Base-by-base conservation (phyloP, 2,329 filamentous ascomycete species). In the Akanthomyces uredinophilus region DNA sequence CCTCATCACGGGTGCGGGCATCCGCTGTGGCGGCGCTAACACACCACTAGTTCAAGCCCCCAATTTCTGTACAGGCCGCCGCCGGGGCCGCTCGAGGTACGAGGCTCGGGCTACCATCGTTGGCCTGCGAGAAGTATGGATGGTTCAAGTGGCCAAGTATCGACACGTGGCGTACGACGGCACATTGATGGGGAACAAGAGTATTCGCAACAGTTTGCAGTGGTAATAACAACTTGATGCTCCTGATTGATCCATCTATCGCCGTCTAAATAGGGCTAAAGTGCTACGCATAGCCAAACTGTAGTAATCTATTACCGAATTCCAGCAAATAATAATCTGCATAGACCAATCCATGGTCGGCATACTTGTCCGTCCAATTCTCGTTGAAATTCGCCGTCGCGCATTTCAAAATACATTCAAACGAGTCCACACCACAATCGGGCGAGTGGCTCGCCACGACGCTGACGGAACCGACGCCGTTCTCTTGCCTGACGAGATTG, bases 301-400 rank as follows among this genome's bases (percentile, higher is more conserved):
- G 66, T 46, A 82, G 61, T n/a, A 82, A 65, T 52, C 76, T 74
- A 57, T 82, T 82, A 3, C 78, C 78, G 69, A 78, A 79, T 62
- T 79, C 77, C 5, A 81, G 64, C 51, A 81, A 66, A 64, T 76
- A 81, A 63, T 81, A 82, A 65, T 81, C 78, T 3, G 77, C 79
- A 67, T 81, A 82, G 1, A 81, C 79, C 8, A 82, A 65, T 0
- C 78, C 78, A 64, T 76, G 74, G 37, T 77, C 68, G 5, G 63
- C 65, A 47, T 74, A 73, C 44, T 68, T 60, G n/a, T 68, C 64
- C 20, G 61, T 61, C n/a, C 64, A 70, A 7, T 68, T 66, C 2
- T 64, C 67, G 47, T 76, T 75, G 57, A 72, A 68, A 39, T 75
- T 75, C 2, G 72, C 74, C 1, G 74, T 76, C 6, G 68, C 70